These are phyloP conservation scores for Aspergillus fischeri DNA, from an alignment of 2,329 filamentous ascomycete species.

Conservation along the genomic window DNA sequence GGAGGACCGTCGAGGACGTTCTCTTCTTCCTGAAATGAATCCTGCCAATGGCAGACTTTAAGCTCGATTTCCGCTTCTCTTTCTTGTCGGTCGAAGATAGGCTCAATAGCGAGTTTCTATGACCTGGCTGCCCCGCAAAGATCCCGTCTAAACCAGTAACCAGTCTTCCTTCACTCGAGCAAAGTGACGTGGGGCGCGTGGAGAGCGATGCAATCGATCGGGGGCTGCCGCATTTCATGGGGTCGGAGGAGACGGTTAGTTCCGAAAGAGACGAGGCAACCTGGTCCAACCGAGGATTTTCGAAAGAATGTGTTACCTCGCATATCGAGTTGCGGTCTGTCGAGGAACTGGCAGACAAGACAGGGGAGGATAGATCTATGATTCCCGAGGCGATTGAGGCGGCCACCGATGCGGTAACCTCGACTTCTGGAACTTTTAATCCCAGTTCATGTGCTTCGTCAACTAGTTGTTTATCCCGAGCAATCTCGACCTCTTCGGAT, in stretches of 20 bases:
- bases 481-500: slow-evolving; percentile 34
- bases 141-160: slow-evolving; percentile 13
- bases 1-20: slow-evolving; percentile 23
- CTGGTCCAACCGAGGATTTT: slow-evolving; percentile 25
- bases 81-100: slow-evolving; percentile 25
- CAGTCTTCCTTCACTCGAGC: slow-evolving; percentile 31
- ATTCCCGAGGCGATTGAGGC: slow-evolving; percentile 34
- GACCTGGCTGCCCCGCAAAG: slow-evolving; percentile 12
- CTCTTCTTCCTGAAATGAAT: slow-evolving; percentile 35
- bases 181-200: slow-evolving; percentile 38
- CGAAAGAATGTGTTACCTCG: slow-evolving; percentile 25
- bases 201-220: slow-evolving; percentile 37
- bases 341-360: slow-evolving; percentile 30
- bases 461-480: slow-evolving; percentile 34
- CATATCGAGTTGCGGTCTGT: slow-evolving; percentile 29
- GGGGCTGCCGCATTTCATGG: slow-evolving; percentile 28
- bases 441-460: slow-evolving; percentile 38
- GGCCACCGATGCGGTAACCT: slow-evolving; percentile 31
- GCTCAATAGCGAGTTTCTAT: slow-evolving; percentile 26
- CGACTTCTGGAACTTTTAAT: slow-evolving; percentile 30
- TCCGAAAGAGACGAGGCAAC: slow-evolving; percentile 29
- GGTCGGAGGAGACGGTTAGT: slow-evolving; percentile 28
- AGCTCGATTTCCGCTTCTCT: slow-evolving; percentile 27
- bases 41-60: slow-evolving; percentile 34
- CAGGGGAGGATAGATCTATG: slow-evolving; percentile 31